phyloP scores from a whole-genome alignment of 106 monocot genomes.

The Alisma plantagoaquatica region DNA sequence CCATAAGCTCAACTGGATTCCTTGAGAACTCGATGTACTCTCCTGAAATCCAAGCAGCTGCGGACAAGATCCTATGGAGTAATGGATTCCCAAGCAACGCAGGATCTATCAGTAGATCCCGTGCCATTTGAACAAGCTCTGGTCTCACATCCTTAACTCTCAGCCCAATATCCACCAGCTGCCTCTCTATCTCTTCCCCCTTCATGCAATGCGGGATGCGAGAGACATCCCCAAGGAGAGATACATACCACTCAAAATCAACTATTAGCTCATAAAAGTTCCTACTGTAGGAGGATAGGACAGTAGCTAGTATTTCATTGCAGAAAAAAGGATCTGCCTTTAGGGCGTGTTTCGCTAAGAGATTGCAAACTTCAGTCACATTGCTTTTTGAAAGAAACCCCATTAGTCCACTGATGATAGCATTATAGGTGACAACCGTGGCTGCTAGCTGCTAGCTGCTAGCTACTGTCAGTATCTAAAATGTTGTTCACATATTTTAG shows the following conservation, averaged over 20 bases:
- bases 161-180: constrained; percentile 76
- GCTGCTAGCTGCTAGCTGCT: too few species aligned
- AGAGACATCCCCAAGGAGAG: constrained; percentile 59
- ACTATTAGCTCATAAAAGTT: constrained; percentile 61
- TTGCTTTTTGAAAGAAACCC: constrained; percentile 48
- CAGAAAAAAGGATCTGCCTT: constrained; percentile 68
- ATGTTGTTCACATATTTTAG: too few species aligned
- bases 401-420: too few species aligned
- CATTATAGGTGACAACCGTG: too few species aligned
- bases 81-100: constrained; percentile 65
- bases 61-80: constrained; percentile 45
- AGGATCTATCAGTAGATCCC: constrained; percentile 84
- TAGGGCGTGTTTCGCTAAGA: constrained; percentile 42
- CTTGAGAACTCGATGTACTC: constrained; percentile 72
- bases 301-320: constrained; percentile 57
- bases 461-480: too few species aligned
- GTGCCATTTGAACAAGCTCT: constrained; percentile 63
- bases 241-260: constrained; percentile 97
- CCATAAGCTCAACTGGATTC: constrained; percentile 67
- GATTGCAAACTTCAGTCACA: constrained; percentile 39
- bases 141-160: constrained; percentile 72
- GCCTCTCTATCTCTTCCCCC: constrained; percentile 73
- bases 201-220: constrained; percentile 54
- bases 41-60: constrained; percentile 78
- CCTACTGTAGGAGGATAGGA: constrained; percentile 46